Conservation (phyloP, 108 stramenopile genomes). For the Cyclotella kingstonii region DNA sequence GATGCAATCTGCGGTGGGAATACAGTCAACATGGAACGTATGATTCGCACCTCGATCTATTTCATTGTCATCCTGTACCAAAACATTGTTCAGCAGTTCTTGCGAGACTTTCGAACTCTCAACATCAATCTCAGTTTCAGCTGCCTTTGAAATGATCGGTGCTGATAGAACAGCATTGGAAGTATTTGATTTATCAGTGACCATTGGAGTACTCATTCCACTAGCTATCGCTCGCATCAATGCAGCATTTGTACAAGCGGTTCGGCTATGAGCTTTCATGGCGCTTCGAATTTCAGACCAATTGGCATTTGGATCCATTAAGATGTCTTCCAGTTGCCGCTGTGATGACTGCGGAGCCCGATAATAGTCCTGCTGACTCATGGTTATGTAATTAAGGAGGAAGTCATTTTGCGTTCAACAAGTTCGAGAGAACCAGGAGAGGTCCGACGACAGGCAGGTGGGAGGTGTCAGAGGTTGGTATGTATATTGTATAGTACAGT, state of each 20-base stretch:
- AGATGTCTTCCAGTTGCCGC: conserved; percentile 22
- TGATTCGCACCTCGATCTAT: neutral
- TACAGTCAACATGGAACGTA: too few species aligned
- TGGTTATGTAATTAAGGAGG: too few species aligned
- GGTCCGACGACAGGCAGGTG: too few species aligned
- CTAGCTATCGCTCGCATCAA: conserved; percentile 14
- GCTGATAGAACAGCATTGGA: neutral
- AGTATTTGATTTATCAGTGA: neutral
- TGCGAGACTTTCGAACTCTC: too few species aligned
- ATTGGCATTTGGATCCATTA: conserved; percentile 17
- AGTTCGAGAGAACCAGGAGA: too few species aligned
- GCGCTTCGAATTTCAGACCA: conserved; percentile 22
- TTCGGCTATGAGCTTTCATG: conserved; percentile 8
- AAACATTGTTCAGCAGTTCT: neutral
- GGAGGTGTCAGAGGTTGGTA: too few species aligned
- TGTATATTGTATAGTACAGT: too few species aligned
- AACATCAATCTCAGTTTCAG: too few species aligned
- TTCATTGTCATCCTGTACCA: neutral
- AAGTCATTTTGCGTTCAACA: too few species aligned
- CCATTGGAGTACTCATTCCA: neutral
- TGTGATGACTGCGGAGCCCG: conserved; percentile 1
- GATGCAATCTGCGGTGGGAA: too few species aligned
- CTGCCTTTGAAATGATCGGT: too few species aligned
- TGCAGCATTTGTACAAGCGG: conserved; percentile 22
- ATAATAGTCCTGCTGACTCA: too few species aligned